phyloP scores from a whole-genome alignment of 495 filamentous ascomycete species.

The Hypoxylon fuscum region DNA sequence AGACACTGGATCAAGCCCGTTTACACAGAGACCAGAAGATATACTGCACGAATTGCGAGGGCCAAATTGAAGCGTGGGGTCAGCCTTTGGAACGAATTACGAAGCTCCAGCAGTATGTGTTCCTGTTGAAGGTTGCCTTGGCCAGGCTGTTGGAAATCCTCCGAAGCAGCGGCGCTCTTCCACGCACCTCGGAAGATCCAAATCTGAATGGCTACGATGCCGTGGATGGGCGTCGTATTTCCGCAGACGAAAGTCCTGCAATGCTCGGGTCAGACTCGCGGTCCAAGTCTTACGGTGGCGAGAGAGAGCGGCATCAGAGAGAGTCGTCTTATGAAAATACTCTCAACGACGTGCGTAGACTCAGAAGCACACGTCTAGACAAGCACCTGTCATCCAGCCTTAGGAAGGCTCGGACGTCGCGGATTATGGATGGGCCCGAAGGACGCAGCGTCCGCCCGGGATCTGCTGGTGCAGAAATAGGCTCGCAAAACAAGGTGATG shows the following conservation, averaged over 20 bases:
- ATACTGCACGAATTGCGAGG: conserved; percentile 72
- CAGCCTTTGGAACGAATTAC: conserved; percentile 69
- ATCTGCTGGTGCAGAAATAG: conserved; percentile 74
- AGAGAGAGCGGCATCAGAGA: conserved; percentile 63
- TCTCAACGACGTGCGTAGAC: conserved; percentile 89
- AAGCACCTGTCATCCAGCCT: conserved; percentile 91
- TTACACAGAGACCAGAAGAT: conserved; percentile 72
- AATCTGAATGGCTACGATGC: conserved; percentile 73
- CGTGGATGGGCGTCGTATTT: conserved; percentile 67
- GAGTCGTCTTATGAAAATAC: conserved; percentile 92
- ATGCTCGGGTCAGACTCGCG: conserved; percentile 69
- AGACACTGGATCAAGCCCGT: conserved; percentile 68
- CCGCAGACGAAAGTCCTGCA: conserved; percentile 54
- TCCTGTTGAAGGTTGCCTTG: conserved; percentile 88
- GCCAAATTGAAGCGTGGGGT: conserved; percentile 44
- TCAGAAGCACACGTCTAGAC: conserved; percentile 92
- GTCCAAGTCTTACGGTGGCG: conserved; percentile 76
- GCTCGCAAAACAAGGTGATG: conserved; percentile 65
- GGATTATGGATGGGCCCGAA: conserved; percentile 92
- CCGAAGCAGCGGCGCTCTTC: conserved; percentile 79
- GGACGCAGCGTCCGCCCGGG: conserved; percentile 79
- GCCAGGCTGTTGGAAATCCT: conserved; percentile 89
- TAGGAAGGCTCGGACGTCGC: conserved; percentile 86
- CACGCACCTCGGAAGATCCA: conserved; percentile 79
- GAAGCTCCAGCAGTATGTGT: conserved; percentile 92